These are phyloP conservation scores for Tritrichomonas foetus DNA, from an alignment of 208 protist genomes.

Conservation along the genomic window DNA sequence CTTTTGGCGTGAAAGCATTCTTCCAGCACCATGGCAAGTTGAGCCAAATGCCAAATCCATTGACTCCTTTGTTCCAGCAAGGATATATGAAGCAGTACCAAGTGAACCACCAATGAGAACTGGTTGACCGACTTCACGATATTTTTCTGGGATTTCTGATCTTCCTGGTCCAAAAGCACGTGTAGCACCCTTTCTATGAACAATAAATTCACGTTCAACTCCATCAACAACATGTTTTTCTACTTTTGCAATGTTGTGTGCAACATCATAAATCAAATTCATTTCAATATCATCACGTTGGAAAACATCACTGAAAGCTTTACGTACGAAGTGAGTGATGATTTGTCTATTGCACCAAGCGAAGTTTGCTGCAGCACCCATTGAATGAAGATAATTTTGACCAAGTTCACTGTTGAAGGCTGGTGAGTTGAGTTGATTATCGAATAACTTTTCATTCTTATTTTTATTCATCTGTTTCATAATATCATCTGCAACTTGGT, in stretches of 20 bases:
- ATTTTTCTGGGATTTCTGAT: slow-evolving; percentile 70
- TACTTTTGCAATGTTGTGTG: slow-evolving; percentile 75
- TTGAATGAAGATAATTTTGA: slow-evolving; percentile 67
- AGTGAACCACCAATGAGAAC: slow-evolving; percentile 77
- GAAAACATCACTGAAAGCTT: slow-evolving; percentile 61
- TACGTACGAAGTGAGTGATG: slow-evolving; percentile 68
- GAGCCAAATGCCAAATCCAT: slow-evolving; percentile 63
- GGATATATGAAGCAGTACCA: slow-evolving; percentile 71
- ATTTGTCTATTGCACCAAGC: slow-evolving; percentile 70
- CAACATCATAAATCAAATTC: slow-evolving; percentile 73
- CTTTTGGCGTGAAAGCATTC: slow-evolving; percentile 56
- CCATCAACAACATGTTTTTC: slow-evolving; percentile 67
- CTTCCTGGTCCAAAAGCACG: slow-evolving; percentile 73
- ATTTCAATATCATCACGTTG: slow-evolving; percentile 58
- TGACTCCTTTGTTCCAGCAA: slow-evolving; percentile 69
- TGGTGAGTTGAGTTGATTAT: slow-evolving; percentile 69
- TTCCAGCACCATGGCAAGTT: slow-evolving; percentile 76
- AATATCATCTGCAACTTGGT: slow-evolving; percentile 70
- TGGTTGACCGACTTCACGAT: slow-evolving; percentile 71
- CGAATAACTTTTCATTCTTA: slow-evolving; percentile 63
- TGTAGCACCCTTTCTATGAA: slow-evolving; percentile 77
- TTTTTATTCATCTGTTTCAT: slow-evolving; percentile 47
- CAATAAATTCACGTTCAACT: slow-evolving; percentile 57
- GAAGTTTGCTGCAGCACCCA: slow-evolving; percentile 73
- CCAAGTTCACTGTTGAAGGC: slow-evolving; percentile 67